A percentile compares a stretch with the other conserved stretches of the same genome.
Conservation (phyloP, 2,329 filamentous ascomycete species). For the Orbilia oligospora region DNA sequence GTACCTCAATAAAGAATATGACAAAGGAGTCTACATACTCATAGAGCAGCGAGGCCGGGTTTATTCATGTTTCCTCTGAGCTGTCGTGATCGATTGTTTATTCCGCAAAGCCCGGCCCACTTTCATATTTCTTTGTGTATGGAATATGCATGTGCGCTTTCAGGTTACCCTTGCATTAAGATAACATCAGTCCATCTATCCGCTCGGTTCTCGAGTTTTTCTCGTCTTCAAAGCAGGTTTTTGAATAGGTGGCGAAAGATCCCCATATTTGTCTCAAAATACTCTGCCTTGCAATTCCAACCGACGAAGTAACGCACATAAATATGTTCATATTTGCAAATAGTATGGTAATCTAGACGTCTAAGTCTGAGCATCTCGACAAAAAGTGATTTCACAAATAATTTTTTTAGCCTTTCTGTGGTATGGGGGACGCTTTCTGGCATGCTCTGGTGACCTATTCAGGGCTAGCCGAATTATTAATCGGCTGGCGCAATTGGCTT, state of each 20-base stretch:
- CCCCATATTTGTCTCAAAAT: not conserved
- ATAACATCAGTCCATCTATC: too few relatives aligned
- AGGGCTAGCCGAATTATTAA: conserved; percentile 12
- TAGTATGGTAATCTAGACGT: not conserved
- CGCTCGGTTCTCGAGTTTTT: too few relatives aligned
- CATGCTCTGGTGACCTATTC: not conserved
- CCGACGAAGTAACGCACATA: too few relatives aligned
- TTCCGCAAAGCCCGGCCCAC: not conserved
- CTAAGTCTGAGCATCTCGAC: not conserved
- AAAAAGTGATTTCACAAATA: not conserved
- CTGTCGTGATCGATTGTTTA: too few relatives aligned
- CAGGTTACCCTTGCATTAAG: too few relatives aligned
- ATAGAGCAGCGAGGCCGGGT: too few relatives aligned
- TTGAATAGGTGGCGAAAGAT: too few relatives aligned
- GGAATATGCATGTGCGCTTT: not conserved
- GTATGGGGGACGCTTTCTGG: not conserved
- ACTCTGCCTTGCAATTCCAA: not conserved
- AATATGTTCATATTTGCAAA: not conserved
- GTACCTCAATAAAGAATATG: too few relatives aligned
- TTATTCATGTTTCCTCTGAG: too few relatives aligned
- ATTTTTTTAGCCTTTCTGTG: not conserved
- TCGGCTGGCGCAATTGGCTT: conserved; percentile 15
- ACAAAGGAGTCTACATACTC: too few relatives aligned
- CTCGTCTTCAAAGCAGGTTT: too few relatives aligned
- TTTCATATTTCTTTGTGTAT: not conserved